Evolutionary conservation across 2,329 filamentous ascomycete genomes (phyloP), one percentile per base, ranked within the genome.

Genomic region (Mollisiaceae sp.): DNA sequence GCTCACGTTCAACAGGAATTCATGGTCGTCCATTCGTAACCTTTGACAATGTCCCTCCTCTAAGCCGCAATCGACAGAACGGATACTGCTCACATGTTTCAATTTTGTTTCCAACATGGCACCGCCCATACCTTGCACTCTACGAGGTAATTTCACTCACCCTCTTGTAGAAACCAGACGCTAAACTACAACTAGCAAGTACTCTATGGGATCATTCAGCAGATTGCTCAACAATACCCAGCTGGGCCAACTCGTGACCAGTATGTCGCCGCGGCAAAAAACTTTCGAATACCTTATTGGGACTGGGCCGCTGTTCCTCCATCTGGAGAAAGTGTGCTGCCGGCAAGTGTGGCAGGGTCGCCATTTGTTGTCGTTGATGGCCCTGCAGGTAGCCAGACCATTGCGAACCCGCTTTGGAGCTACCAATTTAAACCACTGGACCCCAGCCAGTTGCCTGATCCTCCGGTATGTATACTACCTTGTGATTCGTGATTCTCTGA

Each of bases 101-200:
- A 9, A 69, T 73, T 35, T 63, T 75, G n/a, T 74, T 75, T 55
- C 70, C 70, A 22, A 69, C 71, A 9, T 88, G 84, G 86, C 86
- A 89, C 73, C 81, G 85, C 22, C 81, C 84, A 4, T 88, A 84
- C 66, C 71, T 86, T 54, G 77, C 81, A 8, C 77, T 87, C 15
- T 87, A 79, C 64, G 86, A 89, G 84, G 83, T 85, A 75, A 12
- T 76, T 60, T 9, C 11, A 2, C 50, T 24, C 3, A 18, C 9
- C 38, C 15, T 47, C 18, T 43, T 1, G 1, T 4, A 15, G 8
- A 14, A 2, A 20, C 14, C 4, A 41, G 20, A 20, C 11, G 4
- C 12, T 20, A n/a, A 47, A 38, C 8, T 41, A 24, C 15, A 35
- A 32, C 63, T 80, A 86, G 84, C 86, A 88, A 83, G 73, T 78